Conservation (phyloP, 495 filamentous ascomycete genomes). For the Xylaria venustula region DNA sequence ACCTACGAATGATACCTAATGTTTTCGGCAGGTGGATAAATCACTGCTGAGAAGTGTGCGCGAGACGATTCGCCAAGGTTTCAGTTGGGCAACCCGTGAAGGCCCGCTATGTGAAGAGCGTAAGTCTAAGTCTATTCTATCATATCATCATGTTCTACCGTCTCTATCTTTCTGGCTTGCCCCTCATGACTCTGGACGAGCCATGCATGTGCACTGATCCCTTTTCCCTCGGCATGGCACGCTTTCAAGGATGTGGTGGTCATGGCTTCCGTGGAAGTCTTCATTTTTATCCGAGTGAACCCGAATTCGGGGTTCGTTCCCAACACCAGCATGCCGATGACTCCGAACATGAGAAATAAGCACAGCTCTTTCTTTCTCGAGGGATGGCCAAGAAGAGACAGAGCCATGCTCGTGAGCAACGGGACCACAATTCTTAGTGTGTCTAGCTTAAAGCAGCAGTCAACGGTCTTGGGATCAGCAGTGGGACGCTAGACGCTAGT, state of each 20-base stretch:
- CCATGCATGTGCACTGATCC: background rate
- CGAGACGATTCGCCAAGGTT: slow-evolving; percentile 90
- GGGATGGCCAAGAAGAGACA: background rate
- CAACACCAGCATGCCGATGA: slow-evolving; percentile 2
- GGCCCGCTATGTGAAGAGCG: slow-evolving; percentile 98
- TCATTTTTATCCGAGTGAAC: background rate
- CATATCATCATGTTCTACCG: background rate
- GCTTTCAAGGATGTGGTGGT: background rate
- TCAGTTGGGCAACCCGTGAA: slow-evolving; percentile 93
- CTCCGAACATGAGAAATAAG: background rate
- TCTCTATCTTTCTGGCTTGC: background rate
- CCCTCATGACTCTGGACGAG: slow-evolving; percentile 1
- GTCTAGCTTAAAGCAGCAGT: slow-evolving; percentile 14
- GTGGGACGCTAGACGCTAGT: slow-evolving; percentile 16
- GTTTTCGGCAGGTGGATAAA: slow-evolving; percentile 72
- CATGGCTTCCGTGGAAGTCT: background rate
- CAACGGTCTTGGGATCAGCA: slow-evolving; percentile 1
- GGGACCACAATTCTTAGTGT: slow-evolving; percentile 8
- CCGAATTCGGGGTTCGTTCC: background rate
- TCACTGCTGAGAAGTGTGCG: slow-evolving; percentile 82
- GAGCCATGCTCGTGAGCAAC: background rate
- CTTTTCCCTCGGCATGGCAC: background rate
- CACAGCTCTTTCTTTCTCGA: slow-evolving; percentile 5
- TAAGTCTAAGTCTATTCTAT: slow-evolving; percentile 48
- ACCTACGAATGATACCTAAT: slow-evolving; percentile 27